Evolutionary conservation across 106 monocot genomes (phyloP).

Genomic region (Dioscorea zingiberensis): DNA sequence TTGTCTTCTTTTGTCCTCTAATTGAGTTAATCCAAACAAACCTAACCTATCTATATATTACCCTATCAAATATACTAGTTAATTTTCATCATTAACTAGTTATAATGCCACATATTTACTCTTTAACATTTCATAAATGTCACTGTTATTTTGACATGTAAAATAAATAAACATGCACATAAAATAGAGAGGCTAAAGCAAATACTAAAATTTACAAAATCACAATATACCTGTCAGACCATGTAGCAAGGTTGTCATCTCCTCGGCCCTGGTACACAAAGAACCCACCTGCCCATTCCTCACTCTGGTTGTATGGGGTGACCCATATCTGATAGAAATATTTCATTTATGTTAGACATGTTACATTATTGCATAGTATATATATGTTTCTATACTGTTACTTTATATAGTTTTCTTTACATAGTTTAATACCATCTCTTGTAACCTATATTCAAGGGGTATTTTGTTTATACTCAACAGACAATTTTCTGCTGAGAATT

Average conservation of each 20-base stretch:
- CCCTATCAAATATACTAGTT: no score
- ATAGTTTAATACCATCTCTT: no score
- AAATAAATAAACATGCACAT: neutral
- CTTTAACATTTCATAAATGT: no score
- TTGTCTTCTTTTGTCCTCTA: no score
- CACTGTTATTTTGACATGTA: no score
- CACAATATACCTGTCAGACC: neutral
- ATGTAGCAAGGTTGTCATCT: neutral
- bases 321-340: neutral
- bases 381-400: neutral
- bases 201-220: neutral
- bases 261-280: slow-evolving; percentile 1
- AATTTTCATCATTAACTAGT: no score
- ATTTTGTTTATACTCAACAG: neutral
- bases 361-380: no score
- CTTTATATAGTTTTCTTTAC: no score
- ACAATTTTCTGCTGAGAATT: neutral
- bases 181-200: neutral
- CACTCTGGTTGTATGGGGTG: neutral
- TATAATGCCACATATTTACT: no score
- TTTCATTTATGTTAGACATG: neutral
- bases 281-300: neutral
- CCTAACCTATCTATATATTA: no score
- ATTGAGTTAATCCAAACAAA: no score
- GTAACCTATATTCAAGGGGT: no score